Evolutionary conservation across 129 eudicot genomes (phyloP), one percentile per base, ranked within the genome.

Genomic region (Lactuca saligna): DNA sequence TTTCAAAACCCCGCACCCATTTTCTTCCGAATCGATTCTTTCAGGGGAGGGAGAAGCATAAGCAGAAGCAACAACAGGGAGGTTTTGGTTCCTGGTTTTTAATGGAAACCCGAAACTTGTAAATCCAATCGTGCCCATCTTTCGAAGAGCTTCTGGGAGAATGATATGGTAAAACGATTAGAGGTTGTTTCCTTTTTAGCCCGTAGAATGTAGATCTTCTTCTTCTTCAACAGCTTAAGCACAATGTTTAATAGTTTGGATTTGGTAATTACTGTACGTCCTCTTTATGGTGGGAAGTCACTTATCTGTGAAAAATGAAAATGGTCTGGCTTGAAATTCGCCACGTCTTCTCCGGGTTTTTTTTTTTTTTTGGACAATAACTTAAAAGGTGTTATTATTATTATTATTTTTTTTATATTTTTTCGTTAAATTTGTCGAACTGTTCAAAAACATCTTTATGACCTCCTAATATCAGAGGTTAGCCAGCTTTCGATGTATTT

Each of bases 81-180:
- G 63, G 11, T 37, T 78, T 59, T 44, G 78, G 38, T 76, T 70
- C 64, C 54, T 81, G 74, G 46, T 76, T 75, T 57, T 75, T 67
- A 71, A 54, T n/a, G 86, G 49, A 70, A 82, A 71, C 3, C 69
- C 72, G 44, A 70, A 79, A 57, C 49, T 78, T 46, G 76, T 41
- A 55, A 74, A 79, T 8, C 76, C 66, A 65, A 79, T 53, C 71
- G 89, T 76, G 57, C 90, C 71, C 96, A 89, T 88, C 66, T 72
- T 42, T 71, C 35, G 38, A 72, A 62, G 20, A 53, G 54, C 34
- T 50, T 17, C 3, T 48, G 71, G 57, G 17, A 8, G 33, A 50
- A 57, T 17, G 58, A 54, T 15, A 55, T 61, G 31, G 51, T 14
- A 14, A 51, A n/a, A 46, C 14, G 54, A 33, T 65, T 37, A 3